A percentile compares a stretch with the other conserved stretches of the same genome.
Conservation (phyloP, 2,329 filamentous ascomycete species). For the Alternaria sp. region DNA sequence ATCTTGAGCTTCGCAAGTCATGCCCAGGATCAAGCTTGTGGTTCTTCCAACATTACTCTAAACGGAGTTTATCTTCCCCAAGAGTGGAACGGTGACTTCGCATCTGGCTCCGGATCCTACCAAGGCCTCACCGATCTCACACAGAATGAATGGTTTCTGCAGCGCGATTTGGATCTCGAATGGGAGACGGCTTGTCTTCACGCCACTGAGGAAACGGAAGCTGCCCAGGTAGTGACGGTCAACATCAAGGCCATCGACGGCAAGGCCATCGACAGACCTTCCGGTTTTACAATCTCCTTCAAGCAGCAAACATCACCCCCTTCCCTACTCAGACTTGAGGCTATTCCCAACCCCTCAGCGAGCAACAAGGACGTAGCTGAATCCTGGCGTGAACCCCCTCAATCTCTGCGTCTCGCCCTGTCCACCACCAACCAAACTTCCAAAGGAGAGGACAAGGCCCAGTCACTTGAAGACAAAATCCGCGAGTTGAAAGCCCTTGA, state of each 20-base stretch:
- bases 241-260: slow-evolving; percentile 53
- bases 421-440: slow-evolving; percentile 14
- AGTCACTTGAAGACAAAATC: slow-evolving; percentile 52
- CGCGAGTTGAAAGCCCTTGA: slow-evolving; percentile 53
- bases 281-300: slow-evolving; percentile 54
- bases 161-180: slow-evolving; percentile 50
- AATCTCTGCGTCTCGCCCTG: slow-evolving; percentile 42
- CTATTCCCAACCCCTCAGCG: slow-evolving; percentile 44
- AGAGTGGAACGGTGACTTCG: slow-evolving; percentile 50
- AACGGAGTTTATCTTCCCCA: slow-evolving; percentile 52
- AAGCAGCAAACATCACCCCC: slow-evolving; percentile 49
- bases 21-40: slow-evolving; percentile 49
- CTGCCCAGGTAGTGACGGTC: slow-evolving; percentile 52
- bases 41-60: slow-evolving; percentile 53
- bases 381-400: slow-evolving; percentile 50
- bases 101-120: slow-evolving; percentile 47
- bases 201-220: slow-evolving; percentile 36
- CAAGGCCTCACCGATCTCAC: slow-evolving; percentile 38
- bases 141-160: slow-evolving; percentile 45
- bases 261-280: slow-evolving; percentile 37
- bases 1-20: slow-evolving; percentile 54
- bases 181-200: slow-evolving; percentile 53
- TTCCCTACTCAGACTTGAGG: slow-evolving; percentile 48
- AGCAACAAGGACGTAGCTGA: slow-evolving; percentile 39
- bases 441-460: slow-evolving; percentile 11